Evolutionary conservation across 331 rosid genomes (phyloP).

Genomic region (Spiraea crenata): DNA sequence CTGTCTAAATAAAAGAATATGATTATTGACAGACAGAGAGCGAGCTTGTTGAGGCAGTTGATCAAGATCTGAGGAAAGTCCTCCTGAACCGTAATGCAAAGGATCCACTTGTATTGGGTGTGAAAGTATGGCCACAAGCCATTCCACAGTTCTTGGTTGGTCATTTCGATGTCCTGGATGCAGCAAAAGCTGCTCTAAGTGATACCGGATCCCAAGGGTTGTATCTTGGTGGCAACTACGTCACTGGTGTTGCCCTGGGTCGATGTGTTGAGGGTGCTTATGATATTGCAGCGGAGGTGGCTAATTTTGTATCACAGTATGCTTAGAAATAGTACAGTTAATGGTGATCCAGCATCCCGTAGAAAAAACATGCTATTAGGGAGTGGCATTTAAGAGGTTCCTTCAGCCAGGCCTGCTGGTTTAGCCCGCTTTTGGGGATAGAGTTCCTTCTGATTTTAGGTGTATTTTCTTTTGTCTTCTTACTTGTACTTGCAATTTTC

Average conservation of each 20-base stretch:
- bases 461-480: background rate
- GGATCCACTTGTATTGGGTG: slow-evolving; percentile 69
- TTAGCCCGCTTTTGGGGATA: background rate
- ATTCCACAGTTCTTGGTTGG: slow-evolving; percentile 95
- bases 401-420: background rate
- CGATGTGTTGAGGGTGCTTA: slow-evolving; percentile 95
- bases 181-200: slow-evolving; percentile 62
- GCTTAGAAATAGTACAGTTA: slow-evolving; percentile 43
- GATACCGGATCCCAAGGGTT: slow-evolving; percentile 65
- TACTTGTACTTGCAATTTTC: background rate
- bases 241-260: slow-evolving; percentile 92
- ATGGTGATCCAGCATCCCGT: slow-evolving; percentile 9
- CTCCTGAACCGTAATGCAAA: slow-evolving; percentile 62
- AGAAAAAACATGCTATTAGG: background rate
- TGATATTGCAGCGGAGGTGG: slow-evolving; percentile 75
- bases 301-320: slow-evolving; percentile 54
- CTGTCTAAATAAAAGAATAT: slow-evolving; percentile 11
- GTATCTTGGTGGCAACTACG: slow-evolving; percentile 91
- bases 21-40: slow-evolving; percentile 57
- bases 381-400: background rate
- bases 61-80: slow-evolving; percentile 81
- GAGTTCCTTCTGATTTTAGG: slow-evolving; percentile 7
- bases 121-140: slow-evolving; percentile 88
- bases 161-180: slow-evolving; percentile 77
- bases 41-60: slow-evolving; percentile 79